Base-by-base conservation (phyloP, 768 basidiomycete genomes). In the Pleurotus cornucopiae region DNA sequence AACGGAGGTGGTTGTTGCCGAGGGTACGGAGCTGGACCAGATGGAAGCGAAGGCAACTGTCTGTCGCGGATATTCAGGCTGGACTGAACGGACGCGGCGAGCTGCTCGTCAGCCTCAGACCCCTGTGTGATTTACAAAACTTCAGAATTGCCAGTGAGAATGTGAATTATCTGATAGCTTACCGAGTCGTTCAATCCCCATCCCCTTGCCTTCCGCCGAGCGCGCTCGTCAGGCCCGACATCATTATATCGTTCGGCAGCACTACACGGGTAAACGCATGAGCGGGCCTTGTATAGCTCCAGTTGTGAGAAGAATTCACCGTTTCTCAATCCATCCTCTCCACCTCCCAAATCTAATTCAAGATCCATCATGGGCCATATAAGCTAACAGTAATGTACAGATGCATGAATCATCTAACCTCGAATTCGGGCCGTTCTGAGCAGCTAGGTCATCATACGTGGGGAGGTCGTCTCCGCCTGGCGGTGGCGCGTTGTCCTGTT, bases 241-340 rank as follows among this genome's bases (percentile, higher is more conserved):
- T 88, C 87, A 18, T 72, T 70, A 67, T 91, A 91, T 38, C 91
- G 80, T 62, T 92, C 91, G n/a, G 90, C 89, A 13, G 91, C 91
- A 69, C 91, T 93, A 61, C 54, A 51, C 30, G 30, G 48, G 56
- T 40, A 58, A 55, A 54, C 16, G 26, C 46, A 40, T 41, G 34
- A 45, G 20, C 21, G 54, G 26, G n/a, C 39, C 20, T 46, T 49
- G n/a, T 37, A n/a, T 26, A 26, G 20, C 48, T 6, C 53, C 4
- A 23, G n/a, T 13, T 39, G 58, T 41, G 54, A 41, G 47, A n/a
- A 40, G 37, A 37, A 59, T 71, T 48, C 60, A 86, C 90, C 91
- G 80, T 69, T 93, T 94, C 73, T 94, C 91, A 55, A 94, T 88
- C 91, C 91, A 94, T 5, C 84, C 83, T 65, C 79, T 81, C 91